These are phyloP conservation scores for Guyanaporus albipodus DNA, from an alignment of 768 basidiomycete genomes.

Conservation along the genomic window DNA sequence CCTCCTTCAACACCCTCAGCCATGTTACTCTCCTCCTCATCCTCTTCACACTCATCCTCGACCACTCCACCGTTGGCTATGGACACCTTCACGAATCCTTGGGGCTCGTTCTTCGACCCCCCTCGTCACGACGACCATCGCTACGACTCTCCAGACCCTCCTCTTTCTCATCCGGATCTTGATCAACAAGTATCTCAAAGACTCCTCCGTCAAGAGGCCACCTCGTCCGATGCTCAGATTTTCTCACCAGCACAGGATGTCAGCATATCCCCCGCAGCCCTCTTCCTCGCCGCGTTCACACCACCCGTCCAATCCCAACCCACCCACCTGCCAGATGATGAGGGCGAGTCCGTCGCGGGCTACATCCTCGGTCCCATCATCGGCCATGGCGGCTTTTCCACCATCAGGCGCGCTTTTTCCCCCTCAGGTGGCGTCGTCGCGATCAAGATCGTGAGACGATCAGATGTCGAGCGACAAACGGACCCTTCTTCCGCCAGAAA, in stretches of 20 bases:
- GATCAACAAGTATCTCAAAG: slow-evolving; percentile 23
- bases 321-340: slow-evolving; percentile 51
- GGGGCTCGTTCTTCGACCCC: slow-evolving; percentile 4
- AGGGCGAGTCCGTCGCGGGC: slow-evolving; percentile 62
- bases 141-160: background rate
- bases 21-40: too few relatives aligned
- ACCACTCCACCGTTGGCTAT: slow-evolving; percentile 7
- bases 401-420: slow-evolving; percentile 65
- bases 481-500: slow-evolving; percentile 47
- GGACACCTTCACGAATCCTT: slow-evolving; percentile 9
- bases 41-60: slow-evolving; percentile 6
- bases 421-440: slow-evolving; percentile 67
- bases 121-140: slow-evolving; percentile 3
- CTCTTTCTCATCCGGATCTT: slow-evolving; percentile 25
- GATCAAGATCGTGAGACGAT: slow-evolving; percentile 74
- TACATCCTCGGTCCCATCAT: slow-evolving; percentile 75
- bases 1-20: too few relatives aligned
- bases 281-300: slow-evolving; percentile 67
- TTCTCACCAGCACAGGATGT: slow-evolving; percentile 13
- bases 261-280: slow-evolving; percentile 61
- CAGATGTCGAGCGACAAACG: slow-evolving; percentile 50
- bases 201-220: slow-evolving; percentile 7
- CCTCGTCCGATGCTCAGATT: background rate
- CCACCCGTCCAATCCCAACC: slow-evolving; percentile 34
- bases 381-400: slow-evolving; percentile 79